Evolutionary conservation across 352 stramenopile genomes (phyloP), one percentile per base, ranked within the genome.

Genomic region (Pythium sp.): DNA sequence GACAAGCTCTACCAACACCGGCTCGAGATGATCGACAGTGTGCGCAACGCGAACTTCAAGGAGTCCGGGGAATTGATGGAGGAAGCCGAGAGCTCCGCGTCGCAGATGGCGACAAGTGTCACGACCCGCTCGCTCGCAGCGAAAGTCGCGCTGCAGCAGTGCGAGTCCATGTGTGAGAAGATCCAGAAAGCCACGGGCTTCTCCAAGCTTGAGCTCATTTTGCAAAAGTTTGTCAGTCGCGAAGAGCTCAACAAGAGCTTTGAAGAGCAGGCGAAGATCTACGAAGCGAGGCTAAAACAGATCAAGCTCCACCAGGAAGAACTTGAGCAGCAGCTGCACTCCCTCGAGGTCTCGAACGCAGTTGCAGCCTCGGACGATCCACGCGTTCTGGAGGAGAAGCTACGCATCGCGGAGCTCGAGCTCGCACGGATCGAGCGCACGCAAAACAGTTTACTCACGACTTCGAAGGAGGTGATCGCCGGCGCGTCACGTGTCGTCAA

Each of bases 121-220:
- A 77, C 72, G 0, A 87, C 83, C 1, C 79, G 79, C 3, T 92
- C 84, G 18, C 62, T 93, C 4, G 81, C 81, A 2, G 80, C 85
- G 6, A 93, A 92, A 65, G 75, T 92, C 8, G 87, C 86, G 30
- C 72, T 93, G 7, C 84, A 94, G 68, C 86, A 93, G 53, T 93
- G 84, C 62, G 82, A 95, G 55, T 77, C 81, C 43, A 92, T 94
- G 81, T 92, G 84, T 49, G 84, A 92, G 15, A 92, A 92, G 58
- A 92, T 95, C 34, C 85, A 93, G 59, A 89, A 90, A 46, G 86
- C 84, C 22, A 95, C 87, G 0, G 87, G 87, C 5, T 89, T 87
- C 62, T 84, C 82, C 5, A 90, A 92, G 53, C 86, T 95, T 62
- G 82, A 92, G 62, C 57, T 85, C 24, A 91, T 95, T 49, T 71